These are phyloP conservation scores for Neurospora sublineolata DNA, from an alignment of 495 filamentous ascomycete species.

Conservation along the genomic window DNA sequence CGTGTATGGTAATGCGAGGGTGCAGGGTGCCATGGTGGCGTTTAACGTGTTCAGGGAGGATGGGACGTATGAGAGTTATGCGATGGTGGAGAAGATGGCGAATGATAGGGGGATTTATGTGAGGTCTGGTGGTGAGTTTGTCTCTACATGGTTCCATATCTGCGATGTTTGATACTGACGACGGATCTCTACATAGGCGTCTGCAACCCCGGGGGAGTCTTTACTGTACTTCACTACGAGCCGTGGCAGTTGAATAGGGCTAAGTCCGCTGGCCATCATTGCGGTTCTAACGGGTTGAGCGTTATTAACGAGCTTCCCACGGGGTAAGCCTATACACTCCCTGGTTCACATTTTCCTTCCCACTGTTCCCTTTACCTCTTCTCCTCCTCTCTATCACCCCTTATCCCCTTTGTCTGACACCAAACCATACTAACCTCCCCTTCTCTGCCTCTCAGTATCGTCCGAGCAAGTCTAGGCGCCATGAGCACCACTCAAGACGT, in stretches of 20 bases:
- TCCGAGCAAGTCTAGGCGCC: slow-evolving; percentile 57
- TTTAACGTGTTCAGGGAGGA: slow-evolving; percentile 51
- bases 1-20: slow-evolving; percentile 42
- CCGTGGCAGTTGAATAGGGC: slow-evolving; percentile 51
- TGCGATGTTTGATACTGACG: slow-evolving; percentile 36
- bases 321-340: slow-evolving; percentile 9
- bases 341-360: background rate
- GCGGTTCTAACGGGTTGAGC: slow-evolving; percentile 24
- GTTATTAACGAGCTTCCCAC: slow-evolving; percentile 23
- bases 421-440: background rate
- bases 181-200: slow-evolving; percentile 22
- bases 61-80: slow-evolving; percentile 46
- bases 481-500: slow-evolving; percentile 58
- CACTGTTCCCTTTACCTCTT: background rate
- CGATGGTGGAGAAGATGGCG: slow-evolving; percentile 51
- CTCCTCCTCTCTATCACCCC: background rate
- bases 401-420: background rate
- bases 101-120: slow-evolving; percentile 53
- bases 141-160: slow-evolving; percentile 13
- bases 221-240: slow-evolving; percentile 34
- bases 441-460: slow-evolving; percentile 29
- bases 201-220: slow-evolving; percentile 35
- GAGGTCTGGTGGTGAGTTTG: slow-evolving; percentile 53
- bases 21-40: slow-evolving; percentile 60
- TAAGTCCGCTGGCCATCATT: slow-evolving; percentile 53